These are phyloP conservation scores for Pseudohyphozyma bogoriensis DNA, from an alignment of 768 basidiomycete genomes.

Conservation along the genomic window DNA sequence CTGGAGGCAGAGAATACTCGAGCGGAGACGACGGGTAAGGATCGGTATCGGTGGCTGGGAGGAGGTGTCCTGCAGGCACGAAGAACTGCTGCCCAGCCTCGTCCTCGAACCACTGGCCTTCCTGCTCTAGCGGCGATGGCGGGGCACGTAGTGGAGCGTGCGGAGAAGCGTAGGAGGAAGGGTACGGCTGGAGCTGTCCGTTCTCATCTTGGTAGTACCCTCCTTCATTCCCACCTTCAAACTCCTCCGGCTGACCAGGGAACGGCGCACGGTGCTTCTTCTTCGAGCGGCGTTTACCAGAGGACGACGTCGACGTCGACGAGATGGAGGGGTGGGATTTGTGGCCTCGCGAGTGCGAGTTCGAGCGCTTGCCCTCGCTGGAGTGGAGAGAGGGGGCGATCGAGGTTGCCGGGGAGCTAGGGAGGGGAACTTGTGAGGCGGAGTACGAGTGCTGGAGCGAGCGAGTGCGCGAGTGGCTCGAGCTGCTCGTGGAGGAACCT, in stretches of 20 bases:
- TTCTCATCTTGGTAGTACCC: conserved; percentile 8
- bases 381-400: background rate
- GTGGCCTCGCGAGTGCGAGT: background rate
- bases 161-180: no score
- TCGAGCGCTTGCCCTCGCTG: background rate
- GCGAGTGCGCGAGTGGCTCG: background rate
- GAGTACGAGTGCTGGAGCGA: background rate
- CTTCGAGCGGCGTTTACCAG: background rate
- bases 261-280: background rate
- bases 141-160: no score
- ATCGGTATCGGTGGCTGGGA: no score
- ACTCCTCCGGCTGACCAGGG: background rate
- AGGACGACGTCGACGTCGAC: background rate
- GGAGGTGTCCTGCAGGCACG: no score
- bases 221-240: background rate
- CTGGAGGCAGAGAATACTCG: no score
- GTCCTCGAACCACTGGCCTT: background rate
- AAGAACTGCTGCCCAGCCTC: background rate
- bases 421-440: background rate
- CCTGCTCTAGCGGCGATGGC: no score
- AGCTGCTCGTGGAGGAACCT: background rate
- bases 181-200: conserved; percentile 1
- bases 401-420: background rate
- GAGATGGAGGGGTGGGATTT: conserved; percentile 2
- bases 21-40: no score